Percentiles rank a stretch among this genome's conserved stretches.
These are phyloP conservation scores for Dothiorella sarmentorum DNA, from an alignment of 2,329 filamentous ascomycete genomes.

Conservation along the genomic window DNA sequence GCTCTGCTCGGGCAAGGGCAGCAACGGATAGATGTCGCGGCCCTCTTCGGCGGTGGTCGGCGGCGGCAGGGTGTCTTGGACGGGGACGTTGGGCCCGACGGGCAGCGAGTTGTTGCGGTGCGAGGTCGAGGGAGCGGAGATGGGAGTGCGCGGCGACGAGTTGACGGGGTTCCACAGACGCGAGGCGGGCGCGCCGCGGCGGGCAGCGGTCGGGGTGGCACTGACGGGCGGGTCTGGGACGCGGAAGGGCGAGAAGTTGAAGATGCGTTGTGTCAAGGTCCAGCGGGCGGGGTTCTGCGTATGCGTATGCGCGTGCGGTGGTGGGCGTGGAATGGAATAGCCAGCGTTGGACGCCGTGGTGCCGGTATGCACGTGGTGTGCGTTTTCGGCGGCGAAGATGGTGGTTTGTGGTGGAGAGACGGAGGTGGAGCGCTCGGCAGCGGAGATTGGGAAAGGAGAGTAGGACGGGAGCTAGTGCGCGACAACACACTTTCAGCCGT, in stretches of 20 bases:
- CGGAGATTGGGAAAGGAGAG: conserved; percentile 11
- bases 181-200: conserved; percentile 40
- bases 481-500: background rate
- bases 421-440: conserved; percentile 12
- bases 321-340: conserved; percentile 25
- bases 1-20: conserved; percentile 56
- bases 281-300: conserved; percentile 28
- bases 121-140: conserved; percentile 41
- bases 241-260: conserved; percentile 33
- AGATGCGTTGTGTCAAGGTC: conserved; percentile 42
- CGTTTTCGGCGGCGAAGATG: background rate
- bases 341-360: conserved; percentile 24
- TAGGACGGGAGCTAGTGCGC: background rate
- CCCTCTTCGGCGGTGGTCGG: conserved; percentile 33
- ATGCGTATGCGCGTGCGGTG: conserved; percentile 28
- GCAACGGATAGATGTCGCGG: conserved; percentile 53
- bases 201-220: conserved; percentile 24
- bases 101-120: conserved; percentile 22
- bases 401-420: background rate
- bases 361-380: conserved; percentile 14
- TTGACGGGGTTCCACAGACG: conserved; percentile 62
- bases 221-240: conserved; percentile 23
- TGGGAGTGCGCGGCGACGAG: conserved; percentile 51
- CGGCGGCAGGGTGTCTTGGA: conserved; percentile 28
- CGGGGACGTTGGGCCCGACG: conserved; percentile 43